Conservation (phyloP, 208 protist genomes). For the Acanthamoeba royreba region DNA sequence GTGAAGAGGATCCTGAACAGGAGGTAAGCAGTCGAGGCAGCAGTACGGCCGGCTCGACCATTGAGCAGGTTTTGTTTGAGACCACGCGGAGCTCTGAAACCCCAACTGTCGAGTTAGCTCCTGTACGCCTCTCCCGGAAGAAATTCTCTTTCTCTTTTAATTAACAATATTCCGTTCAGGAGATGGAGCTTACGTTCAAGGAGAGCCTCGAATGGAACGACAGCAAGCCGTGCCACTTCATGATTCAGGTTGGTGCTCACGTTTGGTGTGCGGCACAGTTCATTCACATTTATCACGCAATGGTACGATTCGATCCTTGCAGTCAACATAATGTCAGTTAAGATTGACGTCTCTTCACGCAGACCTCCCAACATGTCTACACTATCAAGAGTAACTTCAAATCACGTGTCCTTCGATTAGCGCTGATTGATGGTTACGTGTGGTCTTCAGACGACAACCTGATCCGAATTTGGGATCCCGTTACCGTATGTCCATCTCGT, state of each 20-base stretch:
- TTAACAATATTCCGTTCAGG: not conserved
- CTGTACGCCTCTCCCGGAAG: not conserved
- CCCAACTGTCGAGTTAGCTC: not conserved
- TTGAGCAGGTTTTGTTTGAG: not conserved
- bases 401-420: not conserved
- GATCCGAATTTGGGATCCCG: not conserved
- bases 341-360: not conserved
- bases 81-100: not conserved
- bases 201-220: not conserved
- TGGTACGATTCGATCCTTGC: not conserved
- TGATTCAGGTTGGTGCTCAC: not conserved
- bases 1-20: no score
- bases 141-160: not conserved
- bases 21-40: no score
- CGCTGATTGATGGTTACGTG: not conserved
- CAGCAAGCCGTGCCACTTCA: not conserved
- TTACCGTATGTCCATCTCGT: not conserved
- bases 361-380: not conserved
- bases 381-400: not conserved
- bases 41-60: not conserved
- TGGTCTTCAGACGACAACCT: not conserved
- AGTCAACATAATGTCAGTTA: not conserved
- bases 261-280: not conserved
- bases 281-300: not conserved
- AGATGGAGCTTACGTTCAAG: not conserved